Base-by-base conservation (phyloP, 257 asterid genomes). In the Capsicum pubescens region DNA sequence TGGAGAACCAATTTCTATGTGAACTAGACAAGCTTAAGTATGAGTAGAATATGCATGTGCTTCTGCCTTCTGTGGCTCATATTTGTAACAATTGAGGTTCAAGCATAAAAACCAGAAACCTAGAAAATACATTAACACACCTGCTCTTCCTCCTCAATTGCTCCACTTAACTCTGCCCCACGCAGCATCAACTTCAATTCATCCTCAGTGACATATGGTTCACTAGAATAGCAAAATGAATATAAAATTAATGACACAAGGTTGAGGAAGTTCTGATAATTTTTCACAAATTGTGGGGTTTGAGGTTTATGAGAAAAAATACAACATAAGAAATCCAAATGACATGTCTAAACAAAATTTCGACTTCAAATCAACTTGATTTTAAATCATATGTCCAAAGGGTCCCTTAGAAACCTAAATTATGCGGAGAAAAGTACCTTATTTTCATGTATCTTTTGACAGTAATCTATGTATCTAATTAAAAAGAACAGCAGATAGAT, bases 91-190 rank as follows among this genome's bases (percentile, higher is more conserved):
- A 11, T 81, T 11, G 32, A 63, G 44, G 39, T 10, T 50, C 80
- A 74, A 52, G 61, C 39, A 74, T 19, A 72, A 72, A 74, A 21
- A 61, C 1, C 72, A 63, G 39, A 81, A 81, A 81, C 70, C 63
- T 21, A 46, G 63, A 15, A 58, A 87, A 67, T 82, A 36, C 74
- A 80, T 42, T 46, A 72, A 74, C 36, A 55, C 88, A 95, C 99
- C 97, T 97, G 99, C 84, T 97, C 99, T 91, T 97, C 99, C 92
- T 97, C 99, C 89, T 97, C 99, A 15, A 97, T 97, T 81, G 99
- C 99, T 48, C 99, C 99, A 48, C 99, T 97, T 89, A 94, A 85
- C 91, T 97, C 99, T 83, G 99, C 99, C 87, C 98, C 99, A 4
- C 99, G 94, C 86, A 97, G 86, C 99, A 97, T 97, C 93, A 97